Base-by-base conservation (phyloP, 2,329 filamentous ascomycete genomes). In the Alternaria arborescens region DNA sequence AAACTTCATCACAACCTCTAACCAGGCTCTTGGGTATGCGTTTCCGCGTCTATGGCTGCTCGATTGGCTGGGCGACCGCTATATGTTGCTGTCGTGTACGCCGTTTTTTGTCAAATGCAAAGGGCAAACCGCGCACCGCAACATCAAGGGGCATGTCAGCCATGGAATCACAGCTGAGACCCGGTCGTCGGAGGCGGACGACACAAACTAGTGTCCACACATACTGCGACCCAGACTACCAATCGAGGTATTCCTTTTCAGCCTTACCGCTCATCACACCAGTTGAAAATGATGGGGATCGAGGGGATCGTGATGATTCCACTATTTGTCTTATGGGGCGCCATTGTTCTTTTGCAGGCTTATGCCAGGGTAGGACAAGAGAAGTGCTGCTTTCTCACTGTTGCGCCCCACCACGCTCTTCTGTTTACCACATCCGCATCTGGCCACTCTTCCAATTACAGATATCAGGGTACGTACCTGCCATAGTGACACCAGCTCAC, bases 81-180 rank as follows among this genome's bases (percentile, higher is more conserved):
- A 18, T 34, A 48, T 52, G 28, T 53, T 58, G 41, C 70, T 71
- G 71, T 65, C 60, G 75, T 76, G 73, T 66, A 62, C 75, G 68
- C 74, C 74, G 76, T 78, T 78, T 77, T 69, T 71, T 75, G 76
- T 78, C 75, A 76, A 42, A 55, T 67, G 54, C 47, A 41, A 60
- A 62, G 24, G 58, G 67, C 59, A 62, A 52, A 46, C 62, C 53
- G 66, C 22, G 68, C 58, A 70, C 64, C 54, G 68, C 65, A 60
- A 66, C 52, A 34, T 51, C 55, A 53, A 32, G 52, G 44, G 61
- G 61, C 65, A 60, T 53, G 59, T 59, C 36, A 55, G 58, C 58
- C 58, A 61, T 55, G 43, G 55, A 58, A 63, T 64, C 54, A 55
- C 57, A 54, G 57, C 52, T 46, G 51, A 57, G 62, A 62, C 68